phyloP scores from a whole-genome alignment of 495 filamentous ascomycete genomes.

The Penicillium herquei region DNA sequence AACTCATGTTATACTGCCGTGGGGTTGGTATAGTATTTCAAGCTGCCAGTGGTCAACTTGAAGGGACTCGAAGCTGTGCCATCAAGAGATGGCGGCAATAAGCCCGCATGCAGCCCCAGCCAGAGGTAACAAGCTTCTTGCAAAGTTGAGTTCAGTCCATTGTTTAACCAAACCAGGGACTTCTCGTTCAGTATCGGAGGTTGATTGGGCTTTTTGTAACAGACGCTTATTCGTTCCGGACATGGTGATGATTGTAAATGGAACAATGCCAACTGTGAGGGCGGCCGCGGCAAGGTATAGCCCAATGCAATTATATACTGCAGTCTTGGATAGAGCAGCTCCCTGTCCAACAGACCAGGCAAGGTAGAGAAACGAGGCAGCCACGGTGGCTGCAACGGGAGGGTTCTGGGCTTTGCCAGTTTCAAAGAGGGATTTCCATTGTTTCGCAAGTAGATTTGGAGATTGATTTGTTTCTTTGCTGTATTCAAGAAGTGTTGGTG shows the following conservation, averaged over 20 bases:
- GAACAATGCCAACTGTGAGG: slow-evolving; percentile 37
- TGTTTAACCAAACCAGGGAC: slow-evolving; percentile 24
- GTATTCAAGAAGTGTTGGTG: slow-evolving; percentile 33
- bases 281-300: slow-evolving; percentile 31
- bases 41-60: background rate
- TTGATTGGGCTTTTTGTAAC: slow-evolving; percentile 13
- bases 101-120: slow-evolving; percentile 21
- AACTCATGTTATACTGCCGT: too few relatives aligned
- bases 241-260: slow-evolving; percentile 33
- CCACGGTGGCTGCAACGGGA: slow-evolving; percentile 26
- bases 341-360: slow-evolving; percentile 32
- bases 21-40: background rate
- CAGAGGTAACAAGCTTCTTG: slow-evolving; percentile 36
- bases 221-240: slow-evolving; percentile 25
- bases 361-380: slow-evolving; percentile 38
- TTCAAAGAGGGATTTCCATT: slow-evolving; percentile 32
- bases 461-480: slow-evolving; percentile 29
- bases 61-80: background rate
- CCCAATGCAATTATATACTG: slow-evolving; percentile 5
- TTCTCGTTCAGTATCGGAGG: slow-evolving; percentile 17
- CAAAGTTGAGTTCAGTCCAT: slow-evolving; percentile 38
- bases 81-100: slow-evolving; percentile 11
- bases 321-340: slow-evolving; percentile 25
- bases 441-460: slow-evolving; percentile 18
- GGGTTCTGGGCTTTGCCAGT: slow-evolving; percentile 36